Conservation (phyloP, 1,284 basidiomycete species). For the Microbotryum saponariae region DNA sequence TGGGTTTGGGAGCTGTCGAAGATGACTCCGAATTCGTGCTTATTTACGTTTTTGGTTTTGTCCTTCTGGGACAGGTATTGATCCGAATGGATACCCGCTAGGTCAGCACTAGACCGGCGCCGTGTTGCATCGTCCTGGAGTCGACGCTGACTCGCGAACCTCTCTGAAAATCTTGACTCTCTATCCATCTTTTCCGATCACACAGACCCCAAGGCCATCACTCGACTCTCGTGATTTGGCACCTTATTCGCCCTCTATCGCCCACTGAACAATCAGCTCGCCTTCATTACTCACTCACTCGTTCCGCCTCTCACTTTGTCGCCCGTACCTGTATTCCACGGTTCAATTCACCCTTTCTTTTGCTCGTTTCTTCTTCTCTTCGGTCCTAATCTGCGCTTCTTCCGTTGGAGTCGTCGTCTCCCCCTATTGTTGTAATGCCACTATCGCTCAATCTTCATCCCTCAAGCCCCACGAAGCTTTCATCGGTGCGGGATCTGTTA, state of each 20-base stretch:
- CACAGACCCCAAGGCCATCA: slow-evolving; percentile 21
- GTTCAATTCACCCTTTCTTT: neutral
- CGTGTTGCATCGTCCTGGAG: neutral
- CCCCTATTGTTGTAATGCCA: too few relatives aligned
- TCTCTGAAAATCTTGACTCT: neutral
- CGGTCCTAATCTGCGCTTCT: neutral
- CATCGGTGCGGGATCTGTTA: too few relatives aligned
- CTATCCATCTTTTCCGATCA: neutral
- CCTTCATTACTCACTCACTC: neutral
- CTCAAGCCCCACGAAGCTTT: too few relatives aligned
- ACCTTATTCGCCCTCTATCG: too few relatives aligned
- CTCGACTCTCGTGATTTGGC: neutral
- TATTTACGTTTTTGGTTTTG: neutral
- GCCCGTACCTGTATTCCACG: neutral
- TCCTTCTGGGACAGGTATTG: slow-evolving; percentile 10
- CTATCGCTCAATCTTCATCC: too few relatives aligned
- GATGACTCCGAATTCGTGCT: neutral
- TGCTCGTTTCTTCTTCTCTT: neutral
- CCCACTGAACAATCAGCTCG: too few relatives aligned
- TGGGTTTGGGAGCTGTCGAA: too few relatives aligned
- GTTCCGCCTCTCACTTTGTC: neutral
- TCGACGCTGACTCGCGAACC: neutral
- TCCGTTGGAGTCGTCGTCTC: too few relatives aligned
- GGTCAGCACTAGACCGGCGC: neutral
- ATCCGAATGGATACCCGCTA: slow-evolving; percentile 20